Conservation (phyloP, 805 yeast species). For the Suhomyces xylopsoci region DNA sequence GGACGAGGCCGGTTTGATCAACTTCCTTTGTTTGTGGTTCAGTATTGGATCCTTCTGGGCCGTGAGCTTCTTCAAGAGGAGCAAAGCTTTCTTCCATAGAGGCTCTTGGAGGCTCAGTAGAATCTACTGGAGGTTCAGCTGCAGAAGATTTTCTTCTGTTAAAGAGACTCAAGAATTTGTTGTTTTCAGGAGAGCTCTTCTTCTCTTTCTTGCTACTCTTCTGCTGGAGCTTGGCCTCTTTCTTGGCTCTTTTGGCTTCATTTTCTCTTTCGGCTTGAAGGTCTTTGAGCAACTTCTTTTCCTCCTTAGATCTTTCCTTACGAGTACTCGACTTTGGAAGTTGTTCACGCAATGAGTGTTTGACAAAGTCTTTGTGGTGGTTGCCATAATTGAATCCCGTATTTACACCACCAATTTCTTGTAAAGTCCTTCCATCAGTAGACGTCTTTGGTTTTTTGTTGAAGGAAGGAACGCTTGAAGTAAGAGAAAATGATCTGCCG, state of each 20-base stretch:
- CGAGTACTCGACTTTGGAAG: conserved; percentile 13
- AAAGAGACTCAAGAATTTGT: conserved; percentile 3
- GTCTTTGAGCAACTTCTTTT: conserved; percentile 16
- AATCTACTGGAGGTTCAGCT: background rate
- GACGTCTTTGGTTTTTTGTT: background rate
- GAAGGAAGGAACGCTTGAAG: background rate
- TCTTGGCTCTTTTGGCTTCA: conserved; percentile 10
- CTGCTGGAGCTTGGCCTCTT: conserved; percentile 6
- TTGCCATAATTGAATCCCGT: conserved; percentile 24
- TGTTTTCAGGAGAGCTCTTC: conserved; percentile 3
- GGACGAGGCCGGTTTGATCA: background rate
- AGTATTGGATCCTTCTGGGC: background rate
- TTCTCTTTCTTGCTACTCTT: conserved; percentile 1
- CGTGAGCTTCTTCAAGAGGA: background rate
- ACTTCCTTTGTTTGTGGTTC: background rate
- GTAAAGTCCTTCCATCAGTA: background rate
- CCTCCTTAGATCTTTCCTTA: conserved; percentile 25
- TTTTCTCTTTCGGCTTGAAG: conserved; percentile 3
- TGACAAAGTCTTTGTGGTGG: conserved; percentile 31
- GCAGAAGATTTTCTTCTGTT: conserved; percentile 5
- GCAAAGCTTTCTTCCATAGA: conserved; percentile 1
- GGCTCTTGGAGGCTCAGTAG: background rate
- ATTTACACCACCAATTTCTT: conserved; percentile 14
- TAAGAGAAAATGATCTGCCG: background rate
- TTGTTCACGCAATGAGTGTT: conserved; percentile 27